Conservation (phyloP, 1,284 basidiomycete genomes). For the Rhodotorula sp. region DNA sequence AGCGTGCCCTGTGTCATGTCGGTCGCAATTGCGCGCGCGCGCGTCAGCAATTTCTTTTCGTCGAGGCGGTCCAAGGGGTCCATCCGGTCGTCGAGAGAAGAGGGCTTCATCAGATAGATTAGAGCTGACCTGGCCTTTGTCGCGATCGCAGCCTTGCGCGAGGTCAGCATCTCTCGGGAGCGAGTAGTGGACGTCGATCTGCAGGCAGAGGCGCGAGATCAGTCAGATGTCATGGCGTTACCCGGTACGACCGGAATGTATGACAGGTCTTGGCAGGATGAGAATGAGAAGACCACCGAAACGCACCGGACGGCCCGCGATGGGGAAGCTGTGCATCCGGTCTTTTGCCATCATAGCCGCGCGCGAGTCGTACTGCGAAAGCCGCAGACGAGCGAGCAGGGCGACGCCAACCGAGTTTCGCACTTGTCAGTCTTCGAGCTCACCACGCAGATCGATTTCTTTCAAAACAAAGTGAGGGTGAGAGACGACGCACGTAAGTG, state of each 20-base stretch:
- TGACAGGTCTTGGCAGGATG: too few species aligned
- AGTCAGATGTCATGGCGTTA: not conserved
- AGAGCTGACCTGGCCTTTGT: conserved; percentile 75
- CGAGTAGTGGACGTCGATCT: conserved; percentile 98
- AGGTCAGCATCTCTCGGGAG: conserved; percentile 77
- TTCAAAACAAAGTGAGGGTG: too few species aligned
- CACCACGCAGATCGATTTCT: too few species aligned
- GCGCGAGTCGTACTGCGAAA: conserved; percentile 74
- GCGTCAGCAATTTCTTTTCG: conserved; percentile 45
- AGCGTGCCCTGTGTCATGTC: conserved; percentile 68
- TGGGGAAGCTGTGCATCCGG: conserved; percentile 76
- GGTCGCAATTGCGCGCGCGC: conserved; percentile 47
- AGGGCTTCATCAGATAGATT: not conserved
- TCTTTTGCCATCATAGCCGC: conserved; percentile 87
- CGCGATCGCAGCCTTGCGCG: conserved; percentile 67
- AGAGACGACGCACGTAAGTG: conserved; percentile 73
- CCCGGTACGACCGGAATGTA: not conserved
- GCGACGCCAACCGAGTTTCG: not conserved
- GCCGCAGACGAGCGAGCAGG: too few species aligned
- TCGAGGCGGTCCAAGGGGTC: conserved; percentile 13
- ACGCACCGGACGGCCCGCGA: conserved; percentile 61
- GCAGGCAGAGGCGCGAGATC: conserved; percentile 1
- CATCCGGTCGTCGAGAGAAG: not conserved
- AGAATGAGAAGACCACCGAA: too few species aligned
- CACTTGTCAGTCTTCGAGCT: not conserved